Evolutionary conservation across 257 asterid genomes (phyloP), one percentile per base, ranked within the genome.

Genomic region (Solanum virginianum): DNA sequence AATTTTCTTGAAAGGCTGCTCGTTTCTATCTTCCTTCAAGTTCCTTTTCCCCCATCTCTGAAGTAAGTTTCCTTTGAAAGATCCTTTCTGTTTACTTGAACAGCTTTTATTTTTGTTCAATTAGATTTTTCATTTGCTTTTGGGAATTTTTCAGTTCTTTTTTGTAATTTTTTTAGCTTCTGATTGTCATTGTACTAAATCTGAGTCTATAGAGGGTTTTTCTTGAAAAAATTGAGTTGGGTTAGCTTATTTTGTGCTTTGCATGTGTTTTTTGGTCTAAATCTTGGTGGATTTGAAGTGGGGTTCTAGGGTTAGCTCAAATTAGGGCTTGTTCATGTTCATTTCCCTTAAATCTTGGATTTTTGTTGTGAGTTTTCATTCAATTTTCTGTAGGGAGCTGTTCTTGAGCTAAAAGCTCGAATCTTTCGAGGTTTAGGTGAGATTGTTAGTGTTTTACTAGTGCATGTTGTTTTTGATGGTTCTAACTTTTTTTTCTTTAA

Each of bases 311-410:
- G 91, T 83, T 89, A 60, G 32, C 41, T 17, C 49, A 82, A 79
- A 86, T 89, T 89, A 83, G 91, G 92, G 90, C 65, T 89, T 88
- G 59, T 77, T 68, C 79, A 63, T 85, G 84, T 88, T 88, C 87
- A 87, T 83, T 86, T 81, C 53, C 29, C 18, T 20, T 7, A 49
- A 79, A 83, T 56, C 74, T 82, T 32, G 71, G 79, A 43, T 54
- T 85, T 80, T 83, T 79, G 10, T 41, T 83, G 72, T 59, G 68
- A 22, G 3, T 68, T 81, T 83, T 54, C 22, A 43, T 60, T 83
- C 81, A 39, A 49, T 22, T 47, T 60, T 43, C n/a, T 72, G 77
- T 69, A 62, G 97, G 92, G 83, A 79, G 83, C 47, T 36, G 81
- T 65, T 77, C 41, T 81, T 72, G 62, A 77, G 88, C 72, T 26